Evolutionary conservation across 2,329 filamentous ascomycete genomes (phyloP), one percentile per base, ranked within the genome.

Genomic region (Sporothrix phasma): DNA sequence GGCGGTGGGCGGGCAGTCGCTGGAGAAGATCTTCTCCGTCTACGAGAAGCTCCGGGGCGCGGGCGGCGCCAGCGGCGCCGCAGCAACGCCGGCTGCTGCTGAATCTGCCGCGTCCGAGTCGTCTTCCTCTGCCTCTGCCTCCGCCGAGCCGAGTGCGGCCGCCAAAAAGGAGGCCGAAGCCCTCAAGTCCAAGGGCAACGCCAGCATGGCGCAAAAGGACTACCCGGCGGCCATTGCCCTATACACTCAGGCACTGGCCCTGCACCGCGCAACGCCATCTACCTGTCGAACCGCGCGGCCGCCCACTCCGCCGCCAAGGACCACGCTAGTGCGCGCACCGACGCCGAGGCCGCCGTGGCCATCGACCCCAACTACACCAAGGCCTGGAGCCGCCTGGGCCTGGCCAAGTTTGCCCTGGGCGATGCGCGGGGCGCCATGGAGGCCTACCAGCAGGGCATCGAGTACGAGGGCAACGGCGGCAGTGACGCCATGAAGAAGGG

Each of bases 401-500:
- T 97, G 45, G 94, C 94, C 49, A 85, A 88, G 67, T 99, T 93
- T 76, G 93, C 93, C 17, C 84, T 97, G 61, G 93, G 92, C 39
- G 93, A 99, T 73, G 88, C 91, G 64, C 87, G 88, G 77, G 94
- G 91, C 59, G 88, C 89, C 68, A 96, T 97, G 88, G 92, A 97
- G 71, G 94, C 94, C 19, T 99, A 99, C 78, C 80, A 88, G 76
- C 85, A 90, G 75, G 94, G 94, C 62, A 97, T 99, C 73, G 90
- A 96, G 74, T 84, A 91, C 68, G 94, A 99, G 77, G 93, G 94
- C 61, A 94, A 87, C 73, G 94, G 94, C 62, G 94, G 94, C 67
- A 95, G 90, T 70, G 92, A 97, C 17, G 92, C 93, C 66, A 97
- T 97, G 94, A 93, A 92, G 81, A 95, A 93, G 78, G 94, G 94